phyloP scores from a whole-genome alignment of 176 grass and related monocot species.

The Hordeum marinum region DNA sequence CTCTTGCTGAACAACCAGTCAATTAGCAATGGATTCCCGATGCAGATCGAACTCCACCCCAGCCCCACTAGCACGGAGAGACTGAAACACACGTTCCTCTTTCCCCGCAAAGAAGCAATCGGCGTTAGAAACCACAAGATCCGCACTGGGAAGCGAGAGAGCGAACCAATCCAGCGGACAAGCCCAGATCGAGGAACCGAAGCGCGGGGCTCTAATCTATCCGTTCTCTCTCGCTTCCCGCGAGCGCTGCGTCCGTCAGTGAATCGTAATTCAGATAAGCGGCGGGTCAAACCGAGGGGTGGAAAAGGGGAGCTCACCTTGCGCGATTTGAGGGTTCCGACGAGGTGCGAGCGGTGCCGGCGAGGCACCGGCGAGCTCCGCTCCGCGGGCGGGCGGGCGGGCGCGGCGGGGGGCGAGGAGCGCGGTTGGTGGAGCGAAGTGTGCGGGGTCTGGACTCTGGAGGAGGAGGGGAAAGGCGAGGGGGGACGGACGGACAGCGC shows the following conservation, averaged over 20 bases:
- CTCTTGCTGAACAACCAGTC: background rate
- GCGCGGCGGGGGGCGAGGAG: background rate
- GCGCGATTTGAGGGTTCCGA: background rate
- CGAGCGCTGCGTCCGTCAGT: background rate
- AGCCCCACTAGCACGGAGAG: background rate
- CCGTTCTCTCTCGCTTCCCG: background rate
- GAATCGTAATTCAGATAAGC: background rate
- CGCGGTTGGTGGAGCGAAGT: conserved; percentile 11
- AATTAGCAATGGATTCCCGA: background rate
- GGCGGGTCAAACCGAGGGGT: background rate
- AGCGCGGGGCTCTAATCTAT: background rate
- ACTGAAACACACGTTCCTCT: background rate
- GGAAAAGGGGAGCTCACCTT: background rate
- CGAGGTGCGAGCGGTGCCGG: background rate
- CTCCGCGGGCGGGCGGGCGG: background rate
- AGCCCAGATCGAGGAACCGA: background rate
- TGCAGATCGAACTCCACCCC: background rate
- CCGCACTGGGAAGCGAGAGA: background rate
- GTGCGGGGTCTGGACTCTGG: background rate
- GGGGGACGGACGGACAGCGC: background rate
- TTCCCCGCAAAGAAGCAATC: background rate
- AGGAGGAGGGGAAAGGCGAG: background rate
- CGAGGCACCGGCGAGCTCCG: background rate
- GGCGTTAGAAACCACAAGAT: background rate
- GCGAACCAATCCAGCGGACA: too few species aligned